Conservation (phyloP, 2,329 filamentous ascomycete genomes). For the Volutella citrinella region DNA sequence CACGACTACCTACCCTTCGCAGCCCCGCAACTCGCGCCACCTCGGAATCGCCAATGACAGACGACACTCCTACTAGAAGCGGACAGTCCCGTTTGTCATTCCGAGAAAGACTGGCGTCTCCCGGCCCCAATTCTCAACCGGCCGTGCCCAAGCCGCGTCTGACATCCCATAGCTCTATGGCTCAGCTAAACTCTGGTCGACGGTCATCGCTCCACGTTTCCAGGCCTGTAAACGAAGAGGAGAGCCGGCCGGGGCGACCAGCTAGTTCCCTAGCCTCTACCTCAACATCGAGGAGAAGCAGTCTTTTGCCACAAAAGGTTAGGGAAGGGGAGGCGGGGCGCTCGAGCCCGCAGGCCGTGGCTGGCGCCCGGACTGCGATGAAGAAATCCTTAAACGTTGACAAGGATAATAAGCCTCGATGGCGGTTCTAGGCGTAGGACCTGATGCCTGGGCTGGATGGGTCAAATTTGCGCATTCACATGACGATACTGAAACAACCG, state of each 20-base stretch:
- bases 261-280: conserved; percentile 53
- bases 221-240: conserved; percentile 26
- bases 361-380: conserved; percentile 44
- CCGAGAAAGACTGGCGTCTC: conserved; percentile 50
- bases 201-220: conserved; percentile 54
- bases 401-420: conserved; percentile 47
- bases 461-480: no score
- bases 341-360: conserved; percentile 45
- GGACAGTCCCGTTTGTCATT: conserved; percentile 48
- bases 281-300: conserved; percentile 49
- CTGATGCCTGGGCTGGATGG: no score
- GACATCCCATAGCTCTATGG: conserved; percentile 41
- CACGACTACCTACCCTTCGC: conserved; percentile 48
- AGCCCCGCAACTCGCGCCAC: conserved; percentile 44
- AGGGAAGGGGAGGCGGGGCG: conserved; percentile 40
- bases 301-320: conserved; percentile 49
- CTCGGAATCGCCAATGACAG: conserved; percentile 47
- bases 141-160: conserved; percentile 43
- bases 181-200: conserved; percentile 40
- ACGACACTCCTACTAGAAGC: conserved; percentile 43
- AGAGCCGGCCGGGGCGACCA: conserved; percentile 40
- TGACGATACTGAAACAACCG: no score
- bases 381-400: conserved; percentile 29
- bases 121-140: conserved; percentile 47
- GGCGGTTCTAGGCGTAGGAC: conserved; percentile 44